phyloP scores from a whole-genome alignment of 163 green algal species.

The Picocystis sp. region DNA sequence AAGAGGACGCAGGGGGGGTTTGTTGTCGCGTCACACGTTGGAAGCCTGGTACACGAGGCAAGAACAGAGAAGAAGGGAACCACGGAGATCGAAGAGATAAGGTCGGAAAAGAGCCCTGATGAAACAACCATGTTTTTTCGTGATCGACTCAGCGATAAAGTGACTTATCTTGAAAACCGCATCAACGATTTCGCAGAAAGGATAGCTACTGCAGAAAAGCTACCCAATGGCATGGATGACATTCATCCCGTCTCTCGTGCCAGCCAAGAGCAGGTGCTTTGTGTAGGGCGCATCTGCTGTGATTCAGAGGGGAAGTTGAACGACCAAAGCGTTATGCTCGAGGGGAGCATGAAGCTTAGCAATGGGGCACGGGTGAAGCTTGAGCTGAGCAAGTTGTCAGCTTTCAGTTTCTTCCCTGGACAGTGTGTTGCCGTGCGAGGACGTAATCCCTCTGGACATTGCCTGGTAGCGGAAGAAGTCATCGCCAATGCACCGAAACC shows the following conservation, averaged over 20 bases:
- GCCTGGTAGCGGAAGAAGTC: conserved; percentile 39
- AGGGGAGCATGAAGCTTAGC: conserved; percentile 36
- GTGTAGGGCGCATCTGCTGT: conserved; percentile 23
- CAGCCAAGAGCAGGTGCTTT: conserved; percentile 13
- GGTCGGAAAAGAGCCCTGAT: no score
- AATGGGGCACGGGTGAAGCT: conserved; percentile 37
- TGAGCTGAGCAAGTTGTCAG: conserved; percentile 30
- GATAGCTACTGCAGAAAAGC: no score
- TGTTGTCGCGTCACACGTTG: no score
- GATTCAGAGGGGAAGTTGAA: conserved; percentile 45
- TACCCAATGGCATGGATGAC: background rate
- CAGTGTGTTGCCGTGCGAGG: conserved; percentile 38
- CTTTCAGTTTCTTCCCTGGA: conserved; percentile 48
- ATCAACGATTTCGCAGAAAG: no score
- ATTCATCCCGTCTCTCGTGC: conserved; percentile 2
- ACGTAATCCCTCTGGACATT: conserved; percentile 46
- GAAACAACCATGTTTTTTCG: no score
- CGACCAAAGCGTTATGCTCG: conserved; percentile 42
- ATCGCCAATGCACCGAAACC: conserved; percentile 31
- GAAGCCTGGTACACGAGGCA: no score
- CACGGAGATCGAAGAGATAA: no score
- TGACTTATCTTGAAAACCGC: no score
- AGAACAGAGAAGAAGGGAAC: no score
- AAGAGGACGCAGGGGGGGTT: no score
- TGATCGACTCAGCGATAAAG: no score